phyloP scores from a whole-genome alignment of 345 rosid genomes.

The Euphorbia peplus region DNA sequence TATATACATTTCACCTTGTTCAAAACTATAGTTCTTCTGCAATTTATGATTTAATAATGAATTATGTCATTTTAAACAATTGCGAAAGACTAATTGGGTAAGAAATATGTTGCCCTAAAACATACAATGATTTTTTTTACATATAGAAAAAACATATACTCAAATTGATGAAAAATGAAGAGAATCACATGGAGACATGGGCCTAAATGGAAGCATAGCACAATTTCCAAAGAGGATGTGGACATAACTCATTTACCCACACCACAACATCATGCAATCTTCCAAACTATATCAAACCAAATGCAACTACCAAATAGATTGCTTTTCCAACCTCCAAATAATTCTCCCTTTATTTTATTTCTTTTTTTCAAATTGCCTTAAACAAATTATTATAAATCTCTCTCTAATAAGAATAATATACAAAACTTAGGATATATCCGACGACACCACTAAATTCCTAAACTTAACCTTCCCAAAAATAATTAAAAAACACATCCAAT shows the following conservation, averaged over 20 bases:
- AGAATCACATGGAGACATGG: conserved; percentile 31
- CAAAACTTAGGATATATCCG: neutral
- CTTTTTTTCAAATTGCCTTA: too few relatives aligned
- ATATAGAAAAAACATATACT: neutral
- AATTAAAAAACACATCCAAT: conserved; percentile 23
- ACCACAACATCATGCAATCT: conserved; percentile 18
- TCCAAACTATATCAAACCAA: conserved; percentile 14
- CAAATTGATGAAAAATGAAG: neutral
- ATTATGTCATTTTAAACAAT: too few relatives aligned
- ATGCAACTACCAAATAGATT: conserved; percentile 18
- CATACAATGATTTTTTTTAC: too few relatives aligned
- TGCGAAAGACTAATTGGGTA: too few relatives aligned
- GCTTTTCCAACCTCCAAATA: conserved; percentile 12
- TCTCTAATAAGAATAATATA: neutral
- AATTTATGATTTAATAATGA: too few relatives aligned
- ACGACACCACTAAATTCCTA: neutral
- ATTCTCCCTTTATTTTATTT: neutral
- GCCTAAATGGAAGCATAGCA: conserved; percentile 20
- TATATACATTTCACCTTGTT: too few relatives aligned
- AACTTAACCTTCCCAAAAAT: conserved; percentile 15
- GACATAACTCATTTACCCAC: conserved; percentile 13
- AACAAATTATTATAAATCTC: too few relatives aligned
- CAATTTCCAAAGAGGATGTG: conserved; percentile 36
- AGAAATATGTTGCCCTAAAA: too few relatives aligned
- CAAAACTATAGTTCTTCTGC: too few relatives aligned